phyloP scores from a whole-genome alignment of 129 eudicot species.

The Helichrysum umbraculigerum region DNA sequence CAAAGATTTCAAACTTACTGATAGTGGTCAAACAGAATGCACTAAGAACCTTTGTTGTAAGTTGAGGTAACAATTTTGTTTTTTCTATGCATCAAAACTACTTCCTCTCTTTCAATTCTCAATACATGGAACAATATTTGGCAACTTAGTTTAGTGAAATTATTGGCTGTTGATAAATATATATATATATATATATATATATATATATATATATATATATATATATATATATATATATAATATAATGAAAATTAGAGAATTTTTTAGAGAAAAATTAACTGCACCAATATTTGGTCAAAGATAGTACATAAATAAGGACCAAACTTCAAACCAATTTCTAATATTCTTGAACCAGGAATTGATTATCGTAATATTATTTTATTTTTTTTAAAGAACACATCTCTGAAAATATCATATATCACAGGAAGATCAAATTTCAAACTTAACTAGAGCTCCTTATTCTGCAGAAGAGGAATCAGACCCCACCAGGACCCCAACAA shows the following conservation, averaged over 20 bases:
- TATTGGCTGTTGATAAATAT: too few species aligned
- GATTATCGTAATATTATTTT: too few species aligned
- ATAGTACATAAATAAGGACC: neutral
- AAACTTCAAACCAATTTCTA: neutral
- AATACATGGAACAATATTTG: too few species aligned
- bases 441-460: neutral
- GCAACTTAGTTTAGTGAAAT: too few species aligned
- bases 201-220: too few species aligned
- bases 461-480: conserved; percentile 54
- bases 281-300: neutral
- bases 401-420: neutral
- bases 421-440: neutral
- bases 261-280: too few species aligned
- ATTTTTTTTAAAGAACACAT: neutral
- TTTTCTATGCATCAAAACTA: neutral
- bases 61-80: neutral
- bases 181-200: too few species aligned
- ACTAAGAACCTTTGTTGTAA: neutral
- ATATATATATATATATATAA: too few species aligned
- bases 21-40: neutral
- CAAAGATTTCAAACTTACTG: neutral
- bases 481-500: conserved; percentile 51
- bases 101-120: neutral
- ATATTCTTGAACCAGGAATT: neutral
- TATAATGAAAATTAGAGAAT: too few species aligned